Conservation (phyloP, 2,329 filamentous ascomycete genomes). For the Ophiognomonia clavigignenti-juglandacearum region DNA sequence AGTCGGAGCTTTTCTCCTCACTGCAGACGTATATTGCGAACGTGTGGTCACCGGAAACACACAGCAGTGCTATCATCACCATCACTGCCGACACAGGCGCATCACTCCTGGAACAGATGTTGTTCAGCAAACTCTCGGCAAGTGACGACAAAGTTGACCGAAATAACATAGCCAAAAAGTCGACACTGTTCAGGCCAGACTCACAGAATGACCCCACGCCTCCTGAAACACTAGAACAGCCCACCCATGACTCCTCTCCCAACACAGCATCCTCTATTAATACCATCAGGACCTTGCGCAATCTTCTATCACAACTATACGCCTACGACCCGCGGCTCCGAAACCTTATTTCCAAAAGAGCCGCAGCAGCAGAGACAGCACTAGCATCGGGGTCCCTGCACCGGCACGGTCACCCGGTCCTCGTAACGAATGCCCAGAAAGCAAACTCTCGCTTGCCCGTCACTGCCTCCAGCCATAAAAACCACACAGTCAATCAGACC, state of each 20-base stretch:
- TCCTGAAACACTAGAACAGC: not conserved
- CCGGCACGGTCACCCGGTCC: not conserved
- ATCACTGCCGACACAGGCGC: conserved; percentile 19
- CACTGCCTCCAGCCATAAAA: not conserved
- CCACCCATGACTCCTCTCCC: too few species aligned
- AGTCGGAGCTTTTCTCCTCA: conserved; percentile 25
- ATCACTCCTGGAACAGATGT: conserved; percentile 19
- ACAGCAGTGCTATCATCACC: conserved; percentile 23
- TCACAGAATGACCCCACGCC: not conserved
- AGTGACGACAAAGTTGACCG: not conserved
- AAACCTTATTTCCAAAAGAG: conserved; percentile 18
- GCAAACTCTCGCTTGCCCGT: not conserved
- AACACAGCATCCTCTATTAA: conserved; percentile 10
- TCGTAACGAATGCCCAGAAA: conserved; percentile 14
- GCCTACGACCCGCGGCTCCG: conserved; percentile 24
- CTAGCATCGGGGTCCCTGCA: not conserved
- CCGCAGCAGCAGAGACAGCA: not conserved
- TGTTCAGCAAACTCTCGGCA: not conserved
- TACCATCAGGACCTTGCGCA: conserved; percentile 23
- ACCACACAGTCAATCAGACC: not conserved
- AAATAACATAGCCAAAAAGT: not conserved
- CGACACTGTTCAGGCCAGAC: not conserved
- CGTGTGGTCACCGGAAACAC: conserved; percentile 22
- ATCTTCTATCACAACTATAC: conserved; percentile 26
- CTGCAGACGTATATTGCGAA: conserved; percentile 22